Evolutionary conservation across 2,329 filamentous ascomycete species (phyloP).

Genomic region (Colletotrichum musicola): DNA sequence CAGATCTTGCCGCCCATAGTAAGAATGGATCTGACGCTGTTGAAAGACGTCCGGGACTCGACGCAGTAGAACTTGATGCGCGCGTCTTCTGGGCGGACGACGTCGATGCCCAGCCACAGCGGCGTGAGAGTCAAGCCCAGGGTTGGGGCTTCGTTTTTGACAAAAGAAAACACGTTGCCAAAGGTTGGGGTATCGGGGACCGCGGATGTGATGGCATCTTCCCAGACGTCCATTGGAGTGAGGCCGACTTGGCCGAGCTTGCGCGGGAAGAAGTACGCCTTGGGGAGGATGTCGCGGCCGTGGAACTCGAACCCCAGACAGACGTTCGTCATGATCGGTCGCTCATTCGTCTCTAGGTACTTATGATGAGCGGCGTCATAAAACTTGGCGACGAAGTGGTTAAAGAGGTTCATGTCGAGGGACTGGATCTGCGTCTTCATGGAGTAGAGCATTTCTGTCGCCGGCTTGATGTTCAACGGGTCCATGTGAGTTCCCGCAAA

Average conservation of each 20-base stretch:
- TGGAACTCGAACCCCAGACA: constrained; percentile 27
- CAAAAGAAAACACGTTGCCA: constrained; percentile 2
- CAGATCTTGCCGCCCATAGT: constrained; percentile 6
- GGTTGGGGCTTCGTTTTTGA: constrained; percentile 2
- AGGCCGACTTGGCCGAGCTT: constrained; percentile 24
- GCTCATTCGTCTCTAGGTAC: constrained; percentile 11
- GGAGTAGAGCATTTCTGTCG: constrained; percentile 8
- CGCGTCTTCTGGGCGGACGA: constrained; percentile 1
- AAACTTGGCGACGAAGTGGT: constrained; percentile 23
- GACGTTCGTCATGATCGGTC: constrained; percentile 11
- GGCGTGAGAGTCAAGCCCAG: constrained; percentile 12
- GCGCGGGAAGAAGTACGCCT: constrained; percentile 22
- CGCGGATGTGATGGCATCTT: constrained; percentile 11
- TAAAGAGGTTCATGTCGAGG: constrained; percentile 24
- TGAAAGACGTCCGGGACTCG: constrained; percentile 13
- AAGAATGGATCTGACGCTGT: constrained; percentile 1
- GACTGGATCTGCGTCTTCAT: constrained; percentile 10
- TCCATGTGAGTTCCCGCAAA: constrained; percentile 28
- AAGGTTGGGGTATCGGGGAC: neutral
- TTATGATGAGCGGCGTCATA: constrained; percentile 15
- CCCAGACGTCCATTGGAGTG: constrained; percentile 20
- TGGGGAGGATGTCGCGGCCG: neutral
- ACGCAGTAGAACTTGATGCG: constrained; percentile 28
- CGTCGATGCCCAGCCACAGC: constrained; percentile 18
- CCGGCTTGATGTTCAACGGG: constrained; percentile 22